Base-by-base conservation (phyloP, 2,329 filamentous ascomycete genomes). In the Fusarium sp. region DNA sequence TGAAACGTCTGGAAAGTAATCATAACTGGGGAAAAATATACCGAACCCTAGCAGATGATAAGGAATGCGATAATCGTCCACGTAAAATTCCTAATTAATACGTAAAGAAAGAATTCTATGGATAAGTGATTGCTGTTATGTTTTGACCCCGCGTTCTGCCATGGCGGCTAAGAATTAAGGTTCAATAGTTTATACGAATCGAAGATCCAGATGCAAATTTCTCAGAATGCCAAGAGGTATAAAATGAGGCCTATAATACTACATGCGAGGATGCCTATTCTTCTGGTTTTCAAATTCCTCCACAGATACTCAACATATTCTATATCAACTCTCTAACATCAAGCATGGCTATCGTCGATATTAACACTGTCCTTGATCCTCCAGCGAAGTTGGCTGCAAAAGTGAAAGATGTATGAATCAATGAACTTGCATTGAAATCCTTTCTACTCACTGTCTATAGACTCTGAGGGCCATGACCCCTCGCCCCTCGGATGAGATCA, bases 191-290 rank as follows among this genome's bases (percentile, higher is more conserved):
- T 6, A 24, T 5, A 35, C 2, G 10, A 17, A 24, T 32, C 6
- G 8, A 32, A 32, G 15, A 51, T 24, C 47, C 18, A 12, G 28
- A 32, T 18, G 8, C 5, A 32, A 51, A 10, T 24, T 24, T 24
- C 24, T 24, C 24, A 18, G 0, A 24, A n/a, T 17, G 22, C 20
- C 5, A 32, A 3, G 4, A 51, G 8, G 22, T 32, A 24, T n/a
- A 24, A 32, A 51, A 3, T 0, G 5, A n/a, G 10, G 20, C 8
- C 9, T 15, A 0, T 1, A 8, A 6, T 15, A 7, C 4, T 5
- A 4, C 4, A 0, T 11, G 1, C 0, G 24, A 28, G 13, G 8
- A 28, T 11, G 8, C 5, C 3, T 8, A 15, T 8, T 50, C 15
- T 2, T 24, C 15, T 10, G 2, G 2, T 12, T 32, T 30, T 24